These are phyloP conservation scores for Colletotrichum sp. DNA, from an alignment of 2,329 filamentous ascomycete genomes.

Conservation along the genomic window DNA sequence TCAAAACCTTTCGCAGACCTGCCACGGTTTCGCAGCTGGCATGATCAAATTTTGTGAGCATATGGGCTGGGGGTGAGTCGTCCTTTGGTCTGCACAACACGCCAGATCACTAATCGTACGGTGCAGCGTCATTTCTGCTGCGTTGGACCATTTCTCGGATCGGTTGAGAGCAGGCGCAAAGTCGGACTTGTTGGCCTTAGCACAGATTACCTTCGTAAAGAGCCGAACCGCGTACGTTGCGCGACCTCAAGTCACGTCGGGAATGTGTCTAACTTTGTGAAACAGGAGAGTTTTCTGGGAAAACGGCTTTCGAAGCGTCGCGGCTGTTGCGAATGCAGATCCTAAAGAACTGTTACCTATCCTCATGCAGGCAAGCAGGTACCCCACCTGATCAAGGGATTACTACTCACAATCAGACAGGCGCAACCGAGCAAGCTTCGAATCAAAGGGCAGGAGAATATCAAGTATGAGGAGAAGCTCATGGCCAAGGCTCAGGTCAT, in stretches of 20 bases:
- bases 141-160: conserved; percentile 78
- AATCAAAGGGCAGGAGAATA: conserved; percentile 59
- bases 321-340: conserved; percentile 71
- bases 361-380: conserved; percentile 65
- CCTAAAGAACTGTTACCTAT: conserved; percentile 71
- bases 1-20: conserved; percentile 75
- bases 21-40: conserved; percentile 78
- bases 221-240: conserved; percentile 69
- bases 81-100: neutral
- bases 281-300: conserved; percentile 70
- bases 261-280: conserved; percentile 2
- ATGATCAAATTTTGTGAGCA: conserved; percentile 81
- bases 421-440: conserved; percentile 71
- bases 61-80: conserved; percentile 71
- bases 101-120: neutral
- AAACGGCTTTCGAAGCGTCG: conserved; percentile 73
- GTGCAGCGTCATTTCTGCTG: conserved; percentile 68
- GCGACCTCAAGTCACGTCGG: neutral
- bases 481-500: conserved; percentile 71
- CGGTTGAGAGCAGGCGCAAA: conserved; percentile 74
- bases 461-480: conserved; percentile 68
- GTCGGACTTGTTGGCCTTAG: conserved; percentile 72
- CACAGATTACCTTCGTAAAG: conserved; percentile 77
- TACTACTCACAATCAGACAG: conserved; percentile 36
- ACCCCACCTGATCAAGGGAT: neutral